Base-by-base conservation (phyloP, 2,329 filamentous ascomycete genomes). In the Colletotrichum paranaense region DNA sequence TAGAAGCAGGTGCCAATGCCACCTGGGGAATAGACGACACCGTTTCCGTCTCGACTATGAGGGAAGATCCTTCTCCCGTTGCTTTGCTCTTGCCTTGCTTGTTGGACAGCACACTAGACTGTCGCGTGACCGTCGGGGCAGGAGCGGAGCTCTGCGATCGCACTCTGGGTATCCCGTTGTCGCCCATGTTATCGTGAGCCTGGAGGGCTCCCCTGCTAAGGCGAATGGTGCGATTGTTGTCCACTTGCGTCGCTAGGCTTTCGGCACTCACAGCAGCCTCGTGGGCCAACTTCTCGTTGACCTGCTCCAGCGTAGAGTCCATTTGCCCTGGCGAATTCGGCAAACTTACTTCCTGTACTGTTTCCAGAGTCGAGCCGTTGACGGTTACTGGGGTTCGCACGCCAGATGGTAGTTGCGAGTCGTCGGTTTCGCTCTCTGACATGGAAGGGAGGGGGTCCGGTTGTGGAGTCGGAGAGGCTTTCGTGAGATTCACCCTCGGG, bases 1-100 rank as follows among this genome's bases (percentile, higher is more conserved):
- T 91, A n/a, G 88, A 87, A 49, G 90, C 90, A 42, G 88, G 84
- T 7, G 92, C 92, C 32, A 98, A 87, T 11, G 93, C 91, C 32
- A 95, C 90, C 79, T 97, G 95, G 12, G 95, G 95, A 67, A 98
- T 93, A 3, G 95, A 97, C 56, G 91, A 93, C 49, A 99, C 97
- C 0, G 95, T 97, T 83, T 99, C 97, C 0, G 97, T 98, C 85
- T 99, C 97, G 16, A 98, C 96, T 11, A 95, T 98, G 95, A 99
- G 98, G 70, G 92, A 89, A 46, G 94, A 93, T n/a, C 91, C 92
- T 80, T 97, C 94, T 64, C 88, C 85, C 12, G 84, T 81, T 32
- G 90, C 86, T 80, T 95, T 94, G 42, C 90, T 87, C 79, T 95
- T 94, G 68, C 87, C 84, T 68, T 94, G 88, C 74, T 92, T 92